Percentiles rank a stretch among this genome's conserved stretches.
These are phyloP conservation scores for Trichoderma sp. DNA, from an alignment of 2,329 filamentous ascomycete genomes.

Conservation along the genomic window DNA sequence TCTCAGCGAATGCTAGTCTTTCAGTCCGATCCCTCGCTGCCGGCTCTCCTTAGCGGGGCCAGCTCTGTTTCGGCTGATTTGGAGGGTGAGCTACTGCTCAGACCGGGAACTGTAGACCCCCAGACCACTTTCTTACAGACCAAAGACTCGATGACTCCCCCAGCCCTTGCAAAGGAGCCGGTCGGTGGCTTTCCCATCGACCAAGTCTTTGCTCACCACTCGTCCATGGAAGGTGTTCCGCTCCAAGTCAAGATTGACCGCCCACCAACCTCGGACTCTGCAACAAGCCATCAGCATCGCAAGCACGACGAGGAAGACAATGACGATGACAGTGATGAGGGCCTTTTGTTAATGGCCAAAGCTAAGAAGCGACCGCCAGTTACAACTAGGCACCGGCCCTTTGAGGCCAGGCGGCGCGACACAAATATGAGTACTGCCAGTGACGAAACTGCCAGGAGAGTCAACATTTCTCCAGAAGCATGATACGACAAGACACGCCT, in stretches of 20 bases:
- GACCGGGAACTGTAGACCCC: conserved; percentile 44
- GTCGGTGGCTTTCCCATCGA: conserved; percentile 48
- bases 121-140: conserved; percentile 49
- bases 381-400: conserved; percentile 28
- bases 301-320: conserved; percentile 44
- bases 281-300: conserved; percentile 4
- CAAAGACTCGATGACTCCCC: conserved; percentile 54
- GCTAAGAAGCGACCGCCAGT: conserved; percentile 44
- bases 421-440: conserved; percentile 52
- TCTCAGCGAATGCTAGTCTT: conserved; percentile 52
- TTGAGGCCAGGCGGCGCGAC: conserved; percentile 50
- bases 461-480: conserved; percentile 32
- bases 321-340: conserved; percentile 54
- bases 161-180: conserved; percentile 49
- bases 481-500: not conserved
- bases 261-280: conserved; percentile 14
- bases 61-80: conserved; percentile 63
- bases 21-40: conserved; percentile 63
- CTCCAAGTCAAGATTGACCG: conserved; percentile 32
- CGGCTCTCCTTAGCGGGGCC: conserved; percentile 61
- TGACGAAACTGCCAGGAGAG: conserved; percentile 62
- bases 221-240: conserved; percentile 35
- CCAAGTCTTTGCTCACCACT: conserved; percentile 35
- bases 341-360: conserved; percentile 54
- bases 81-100: conserved; percentile 58